These are phyloP conservation scores for Pisolithus marmoratus DNA, from an alignment of 768 basidiomycete genomes.

Conservation along the genomic window DNA sequence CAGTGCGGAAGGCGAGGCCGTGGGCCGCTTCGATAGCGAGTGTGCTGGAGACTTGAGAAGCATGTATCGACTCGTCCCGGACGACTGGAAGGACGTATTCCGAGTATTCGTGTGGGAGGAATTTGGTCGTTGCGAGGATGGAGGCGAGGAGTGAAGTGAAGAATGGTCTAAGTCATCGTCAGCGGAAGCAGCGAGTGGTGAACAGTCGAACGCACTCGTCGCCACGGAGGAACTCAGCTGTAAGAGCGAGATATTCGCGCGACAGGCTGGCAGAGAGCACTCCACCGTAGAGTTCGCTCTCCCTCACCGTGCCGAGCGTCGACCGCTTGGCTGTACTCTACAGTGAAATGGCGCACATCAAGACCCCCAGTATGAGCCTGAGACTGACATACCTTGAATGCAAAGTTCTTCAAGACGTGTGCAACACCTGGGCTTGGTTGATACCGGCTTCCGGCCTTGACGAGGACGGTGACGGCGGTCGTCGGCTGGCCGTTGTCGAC, in stretches of 20 bases:
- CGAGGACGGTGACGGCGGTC: conserved; percentile 78
- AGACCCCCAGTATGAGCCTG: background rate
- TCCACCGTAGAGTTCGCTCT: conserved; percentile 92
- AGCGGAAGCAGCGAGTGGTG: background rate
- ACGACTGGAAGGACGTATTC: conserved; percentile 72
- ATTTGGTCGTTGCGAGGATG: conserved; percentile 77
- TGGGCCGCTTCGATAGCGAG: conserved; percentile 86
- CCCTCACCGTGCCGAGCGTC: conserved; percentile 83
- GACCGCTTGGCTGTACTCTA: conserved; percentile 88
- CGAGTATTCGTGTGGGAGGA: conserved; percentile 68
- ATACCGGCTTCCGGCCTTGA: conserved; percentile 89
- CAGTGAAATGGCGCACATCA: too few relatives aligned
- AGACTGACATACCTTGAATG: conserved; percentile 75
- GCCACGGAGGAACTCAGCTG: conserved; percentile 90
- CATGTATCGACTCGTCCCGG: conserved; percentile 61
- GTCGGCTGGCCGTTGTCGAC: conserved; percentile 81
- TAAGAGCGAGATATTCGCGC: conserved; percentile 87
- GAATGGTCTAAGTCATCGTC: conserved; percentile 52
- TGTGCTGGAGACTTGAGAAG: conserved; percentile 52
- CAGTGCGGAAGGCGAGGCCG: conserved; percentile 85
- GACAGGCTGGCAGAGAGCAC: conserved; percentile 79
- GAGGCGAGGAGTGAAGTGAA: conserved; percentile 89
- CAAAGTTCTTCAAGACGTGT: conserved; percentile 95
- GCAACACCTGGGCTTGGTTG: conserved; percentile 88
- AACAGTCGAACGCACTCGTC: conserved; percentile 73